These are phyloP conservation scores for Lentinula boryana DNA, from an alignment of 768 basidiomycete species.

Conservation along the genomic window DNA sequence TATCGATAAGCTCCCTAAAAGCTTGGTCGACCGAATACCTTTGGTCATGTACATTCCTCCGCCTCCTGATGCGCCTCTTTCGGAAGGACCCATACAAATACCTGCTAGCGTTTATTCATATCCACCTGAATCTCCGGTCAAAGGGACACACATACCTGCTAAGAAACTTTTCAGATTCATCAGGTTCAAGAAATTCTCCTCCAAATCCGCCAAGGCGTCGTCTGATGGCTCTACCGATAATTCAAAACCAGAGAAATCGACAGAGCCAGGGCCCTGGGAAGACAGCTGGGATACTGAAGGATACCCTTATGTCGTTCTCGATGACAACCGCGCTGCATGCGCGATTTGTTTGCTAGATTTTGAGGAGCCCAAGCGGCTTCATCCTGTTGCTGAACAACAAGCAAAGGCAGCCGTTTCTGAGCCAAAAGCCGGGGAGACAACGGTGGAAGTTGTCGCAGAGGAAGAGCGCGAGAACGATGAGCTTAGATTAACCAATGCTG, in stretches of 20 bases:
- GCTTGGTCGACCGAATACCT: constrained; percentile 73
- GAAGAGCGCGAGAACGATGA: constrained; percentile 35
- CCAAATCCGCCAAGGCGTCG: constrained; percentile 16
- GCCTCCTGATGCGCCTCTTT: constrained; percentile 45
- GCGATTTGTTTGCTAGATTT: constrained; percentile 85
- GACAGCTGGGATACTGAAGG: constrained; percentile 72
- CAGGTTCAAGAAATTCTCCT: constrained; percentile 16
- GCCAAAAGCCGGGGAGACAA: constrained; percentile 14
- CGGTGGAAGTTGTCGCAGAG: constrained; percentile 24
- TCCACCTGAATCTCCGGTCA: constrained; percentile 45
- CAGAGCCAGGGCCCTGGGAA: constrained; percentile 56
- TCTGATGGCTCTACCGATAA: constrained; percentile 3
- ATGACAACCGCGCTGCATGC: constrained; percentile 79
- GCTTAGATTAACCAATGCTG: constrained; percentile 62
- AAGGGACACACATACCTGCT: constrained; percentile 14
- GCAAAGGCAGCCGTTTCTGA: not conserved
- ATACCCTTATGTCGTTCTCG: constrained; percentile 77
- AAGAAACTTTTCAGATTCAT: constrained; percentile 54
- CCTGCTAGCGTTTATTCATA: constrained; percentile 51
- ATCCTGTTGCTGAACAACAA: constrained; percentile 14
- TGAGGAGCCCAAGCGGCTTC: constrained; percentile 54
- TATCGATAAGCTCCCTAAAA: constrained; percentile 65
- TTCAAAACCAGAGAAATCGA: constrained; percentile 8
- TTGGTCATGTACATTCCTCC: constrained; percentile 83
- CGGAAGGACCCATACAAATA: constrained; percentile 28